Conservation (phyloP, 2,329 filamentous ascomycete genomes). For the Trichoderma harzianum region DNA sequence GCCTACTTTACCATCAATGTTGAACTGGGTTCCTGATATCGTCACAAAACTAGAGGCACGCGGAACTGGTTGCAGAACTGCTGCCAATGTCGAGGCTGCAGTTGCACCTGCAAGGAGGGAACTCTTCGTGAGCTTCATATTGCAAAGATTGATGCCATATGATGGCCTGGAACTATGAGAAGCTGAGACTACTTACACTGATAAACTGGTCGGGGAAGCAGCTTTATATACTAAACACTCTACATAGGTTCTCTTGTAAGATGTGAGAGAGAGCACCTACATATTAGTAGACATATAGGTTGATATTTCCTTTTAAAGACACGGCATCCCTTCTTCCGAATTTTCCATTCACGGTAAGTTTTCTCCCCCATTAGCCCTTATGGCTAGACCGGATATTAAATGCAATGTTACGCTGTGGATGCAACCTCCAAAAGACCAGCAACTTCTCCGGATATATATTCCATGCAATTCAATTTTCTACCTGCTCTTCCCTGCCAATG, state of each 20-base stretch:
- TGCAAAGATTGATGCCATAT: not conserved
- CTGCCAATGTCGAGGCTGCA: not conserved
- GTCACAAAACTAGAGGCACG: constrained; percentile 22
- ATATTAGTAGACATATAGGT: not conserved
- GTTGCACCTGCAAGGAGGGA: not conserved
- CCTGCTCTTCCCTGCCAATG: not conserved
- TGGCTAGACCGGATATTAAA: not conserved
- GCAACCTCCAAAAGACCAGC: not conserved
- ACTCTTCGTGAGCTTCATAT: constrained; percentile 5
- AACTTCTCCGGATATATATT: not conserved
- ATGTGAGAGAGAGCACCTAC: not conserved
- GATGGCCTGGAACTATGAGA: not conserved
- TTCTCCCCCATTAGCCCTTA: not conserved
- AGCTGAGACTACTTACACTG: not conserved
- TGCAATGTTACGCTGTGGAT: not conserved
- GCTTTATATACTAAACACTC: not conserved
- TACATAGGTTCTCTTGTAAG: not conserved
- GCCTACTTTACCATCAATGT: constrained; percentile 42
- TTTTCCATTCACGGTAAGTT: not conserved
- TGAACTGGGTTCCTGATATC: constrained; percentile 34
- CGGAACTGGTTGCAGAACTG: not conserved
- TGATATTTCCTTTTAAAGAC: not conserved
- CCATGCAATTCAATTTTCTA: not conserved
- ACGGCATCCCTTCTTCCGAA: not conserved
- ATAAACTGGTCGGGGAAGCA: not conserved